Percentiles rank a stretch among this genome's conserved stretches.
Conservation (phyloP, 2,329 filamentous ascomycete species). For the Sporothrix globosa region DNA sequence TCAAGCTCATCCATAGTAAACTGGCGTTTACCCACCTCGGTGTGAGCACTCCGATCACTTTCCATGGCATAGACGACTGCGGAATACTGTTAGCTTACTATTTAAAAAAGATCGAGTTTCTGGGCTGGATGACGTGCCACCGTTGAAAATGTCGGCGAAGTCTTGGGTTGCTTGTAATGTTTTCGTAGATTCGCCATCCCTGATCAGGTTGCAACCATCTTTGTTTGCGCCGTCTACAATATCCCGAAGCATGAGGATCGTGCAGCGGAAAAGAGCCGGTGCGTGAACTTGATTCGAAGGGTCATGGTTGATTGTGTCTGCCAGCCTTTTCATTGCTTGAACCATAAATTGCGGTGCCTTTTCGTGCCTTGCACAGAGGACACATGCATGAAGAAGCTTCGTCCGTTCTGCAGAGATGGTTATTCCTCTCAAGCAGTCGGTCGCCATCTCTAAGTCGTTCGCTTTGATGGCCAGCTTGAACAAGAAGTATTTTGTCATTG, state of each 20-base stretch:
- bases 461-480: constrained; percentile 71
- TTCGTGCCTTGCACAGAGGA: constrained; percentile 71
- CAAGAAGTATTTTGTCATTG: constrained; percentile 71
- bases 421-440: constrained; percentile 65
- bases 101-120: background rate
- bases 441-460: constrained; percentile 61
- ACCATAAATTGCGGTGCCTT: constrained; percentile 65
- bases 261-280: constrained; percentile 66
- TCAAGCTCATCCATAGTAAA: constrained; percentile 71
- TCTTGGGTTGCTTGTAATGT: constrained; percentile 23
- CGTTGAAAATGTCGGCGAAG: constrained; percentile 48
- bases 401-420: constrained; percentile 57
- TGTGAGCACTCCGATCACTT: constrained; percentile 47
- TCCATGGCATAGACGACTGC: constrained; percentile 45
- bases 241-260: constrained; percentile 54
- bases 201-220: background rate
- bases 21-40: constrained; percentile 48
- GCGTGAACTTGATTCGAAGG: constrained; percentile 58
- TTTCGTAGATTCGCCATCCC: background rate
- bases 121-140: constrained; percentile 43
- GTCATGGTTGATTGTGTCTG: constrained; percentile 58
- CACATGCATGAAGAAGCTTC: constrained; percentile 76
- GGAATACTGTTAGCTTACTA: background rate
- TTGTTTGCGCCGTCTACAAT: constrained; percentile 45
- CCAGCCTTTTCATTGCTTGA: constrained; percentile 61